A percentile compares a stretch with the other conserved stretches of the same genome.
phyloP scores from a whole-genome alignment of 352 stramenopile genomes.

The Phytophthora ohioensis region DNA sequence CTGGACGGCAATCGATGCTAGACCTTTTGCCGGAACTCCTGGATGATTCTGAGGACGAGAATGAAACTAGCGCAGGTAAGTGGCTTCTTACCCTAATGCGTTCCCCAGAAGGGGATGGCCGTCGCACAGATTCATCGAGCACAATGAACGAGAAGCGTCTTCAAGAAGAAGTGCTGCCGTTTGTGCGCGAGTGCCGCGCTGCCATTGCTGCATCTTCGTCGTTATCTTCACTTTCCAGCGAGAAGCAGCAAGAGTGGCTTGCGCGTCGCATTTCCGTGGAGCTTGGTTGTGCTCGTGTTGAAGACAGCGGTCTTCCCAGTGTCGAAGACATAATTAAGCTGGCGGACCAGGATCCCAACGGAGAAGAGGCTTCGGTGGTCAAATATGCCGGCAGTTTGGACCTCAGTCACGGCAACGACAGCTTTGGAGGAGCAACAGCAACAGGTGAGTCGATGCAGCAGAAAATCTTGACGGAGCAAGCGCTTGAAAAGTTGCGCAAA shows the following conservation, averaged over 20 bases:
- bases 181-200: slow-evolving; percentile 38
- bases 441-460: slow-evolving; percentile 59
- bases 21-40: slow-evolving; percentile 35
- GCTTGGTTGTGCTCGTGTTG: slow-evolving; percentile 31
- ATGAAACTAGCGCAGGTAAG: slow-evolving; percentile 8
- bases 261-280: slow-evolving; percentile 33
- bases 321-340: slow-evolving; percentile 37
- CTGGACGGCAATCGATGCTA: slow-evolving; percentile 33
- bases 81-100: slow-evolving; percentile 24
- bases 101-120: not conserved
- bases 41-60: slow-evolving; percentile 12
- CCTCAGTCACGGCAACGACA: slow-evolving; percentile 18
- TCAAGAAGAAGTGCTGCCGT: slow-evolving; percentile 36
- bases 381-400: slow-evolving; percentile 54
- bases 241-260: slow-evolving; percentile 51
- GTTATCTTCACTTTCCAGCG: slow-evolving; percentile 33
- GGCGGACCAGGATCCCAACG: slow-evolving; percentile 13
- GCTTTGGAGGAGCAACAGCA: slow-evolving; percentile 36
- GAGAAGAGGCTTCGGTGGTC: slow-evolving; percentile 33
- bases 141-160: slow-evolving; percentile 17
- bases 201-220: slow-evolving; percentile 35
- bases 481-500: slow-evolving; percentile 51
- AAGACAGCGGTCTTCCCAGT: slow-evolving; percentile 31
- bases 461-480: slow-evolving; percentile 53
- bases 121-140: not conserved